Base-by-base conservation (phyloP, 768 basidiomycete genomes). In the Kwoniella pini region DNA sequence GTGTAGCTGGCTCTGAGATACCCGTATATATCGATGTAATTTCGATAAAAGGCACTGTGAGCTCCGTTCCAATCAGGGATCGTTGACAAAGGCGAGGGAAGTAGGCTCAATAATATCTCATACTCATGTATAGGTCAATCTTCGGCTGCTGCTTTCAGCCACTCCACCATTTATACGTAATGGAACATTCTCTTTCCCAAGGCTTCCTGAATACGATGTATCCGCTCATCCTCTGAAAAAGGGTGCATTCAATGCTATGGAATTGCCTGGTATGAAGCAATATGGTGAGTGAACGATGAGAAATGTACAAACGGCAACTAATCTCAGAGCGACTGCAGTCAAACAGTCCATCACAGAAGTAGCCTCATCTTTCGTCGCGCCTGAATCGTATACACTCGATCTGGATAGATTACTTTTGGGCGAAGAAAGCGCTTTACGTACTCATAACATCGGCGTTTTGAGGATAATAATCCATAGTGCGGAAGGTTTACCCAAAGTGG, bases 1-100 rank as follows among this genome's bases (percentile, higher is more conserved):
- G 78, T 2, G 21, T 79, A 0, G 78, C 73, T 13, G 68, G 62
- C 6, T 63, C 70, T 3, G 77, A 79, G 46, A 44, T 77, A n/a
- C 75, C 79, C 2, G 75, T 79, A 11, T 78, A 77, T 60, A 74
- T 79, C 50, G 77, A 77, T 48, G 64, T 79, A 21, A 36, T 77
- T 22, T 68, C 67, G 12, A 67, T 78, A 38, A 70, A 67, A 7
- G 79, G 79, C 3, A 76, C 72, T 12, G 71, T 79, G 33, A 70
- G 71, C 40, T 24, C 24, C 7, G n/a, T n/a, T n/a, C n/a, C n/a
- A n/a, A n/a, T n/a, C n/a, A n/a, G n/a, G n/a, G n/a, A n/a, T n/a
- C 15, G 19, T 33, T 26, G 33, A 36, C 9, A 36, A 36, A 36
- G 15, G 9, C 15, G 9, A 9, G 33, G 15, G 7, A 36, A 36